Evolutionary conservation across 139 green algal species (phyloP), one percentile per base, ranked within the genome.

Genomic region (Picochlorum costavermella): DNA sequence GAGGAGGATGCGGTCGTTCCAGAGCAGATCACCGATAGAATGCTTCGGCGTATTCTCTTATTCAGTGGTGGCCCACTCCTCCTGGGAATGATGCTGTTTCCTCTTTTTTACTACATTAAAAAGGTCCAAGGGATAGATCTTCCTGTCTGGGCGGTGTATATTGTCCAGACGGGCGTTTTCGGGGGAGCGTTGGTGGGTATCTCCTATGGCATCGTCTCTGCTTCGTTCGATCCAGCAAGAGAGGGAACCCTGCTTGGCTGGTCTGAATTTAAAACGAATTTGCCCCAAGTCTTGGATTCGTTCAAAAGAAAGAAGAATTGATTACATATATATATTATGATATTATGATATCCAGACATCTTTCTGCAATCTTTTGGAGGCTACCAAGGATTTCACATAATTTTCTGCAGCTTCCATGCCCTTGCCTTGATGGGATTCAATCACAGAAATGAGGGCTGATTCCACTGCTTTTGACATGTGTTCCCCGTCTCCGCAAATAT

Each of bases 401-500:
- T 40, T 62, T 44, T 51, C 13, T 2, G 82, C 84, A 11, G 51
- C 62, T 6, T 36, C 56, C 6, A 13, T 20, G 45, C 25, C 40
- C 14, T 58, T 56, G 3, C 50, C 50, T 50, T 68, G 37, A n/a
- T 64, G 23, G 10, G 64, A 13, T 12, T 53, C 58, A 11, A 87
- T 76, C 46, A 85, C 74, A n/a, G 44, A 28, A 59, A 84, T 65
- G 67, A 90, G 75, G 20, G 56, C 72, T 29, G 61, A 8, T 60
- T 86, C 77, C 28, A 87, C 81, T 11, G 65, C 72, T 1, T 73
- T 75, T 10, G 88, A 88, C 88, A 96, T 96, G 63, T 65, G 60
- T 14, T 63, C 55, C 3, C 85, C 90, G 60, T 96, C 90, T 20
- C 90, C 90, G 62, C 90, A 96, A 44, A 96, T 83, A 69, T 95